Conservation (phyloP, 73 alveolate species). For the Tetrahymena malaccensis region DNA sequence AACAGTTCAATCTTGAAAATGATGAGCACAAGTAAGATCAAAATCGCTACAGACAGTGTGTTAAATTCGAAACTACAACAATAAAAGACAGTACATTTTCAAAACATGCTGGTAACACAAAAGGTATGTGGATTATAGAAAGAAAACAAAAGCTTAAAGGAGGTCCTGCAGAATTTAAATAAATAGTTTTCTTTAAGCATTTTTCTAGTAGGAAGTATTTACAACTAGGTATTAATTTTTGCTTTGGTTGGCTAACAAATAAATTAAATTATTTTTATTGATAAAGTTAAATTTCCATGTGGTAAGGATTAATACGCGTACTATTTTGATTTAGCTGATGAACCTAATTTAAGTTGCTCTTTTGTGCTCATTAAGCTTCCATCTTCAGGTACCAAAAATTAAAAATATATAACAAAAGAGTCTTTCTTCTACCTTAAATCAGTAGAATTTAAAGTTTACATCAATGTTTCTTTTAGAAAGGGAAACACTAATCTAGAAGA, state of each 20-base stretch:
- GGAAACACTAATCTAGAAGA: conserved; percentile 1
- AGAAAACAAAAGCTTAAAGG: neutral
- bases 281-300: neutral
- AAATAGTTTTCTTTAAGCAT: neutral
- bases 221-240: neutral
- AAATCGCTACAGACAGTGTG: neutral
- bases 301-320: neutral
- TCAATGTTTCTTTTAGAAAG: neutral
- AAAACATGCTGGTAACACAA: neutral
- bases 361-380: neutral
- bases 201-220: neutral
- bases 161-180: neutral
- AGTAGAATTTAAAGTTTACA: neutral
- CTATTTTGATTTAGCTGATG: neutral
- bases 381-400: conserved; percentile 15
- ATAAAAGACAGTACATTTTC: neutral
- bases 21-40: neutral
- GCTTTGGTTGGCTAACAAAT: neutral
- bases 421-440: conserved; percentile 25
- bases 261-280: neutral
- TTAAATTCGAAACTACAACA: neutral
- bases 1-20: neutral
- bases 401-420: conserved; percentile 27
- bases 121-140: neutral
- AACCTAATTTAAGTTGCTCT: neutral